phyloP scores from a whole-genome alignment of 2,329 filamentous ascomycete species.

The Colletotrichum phormii region DNA sequence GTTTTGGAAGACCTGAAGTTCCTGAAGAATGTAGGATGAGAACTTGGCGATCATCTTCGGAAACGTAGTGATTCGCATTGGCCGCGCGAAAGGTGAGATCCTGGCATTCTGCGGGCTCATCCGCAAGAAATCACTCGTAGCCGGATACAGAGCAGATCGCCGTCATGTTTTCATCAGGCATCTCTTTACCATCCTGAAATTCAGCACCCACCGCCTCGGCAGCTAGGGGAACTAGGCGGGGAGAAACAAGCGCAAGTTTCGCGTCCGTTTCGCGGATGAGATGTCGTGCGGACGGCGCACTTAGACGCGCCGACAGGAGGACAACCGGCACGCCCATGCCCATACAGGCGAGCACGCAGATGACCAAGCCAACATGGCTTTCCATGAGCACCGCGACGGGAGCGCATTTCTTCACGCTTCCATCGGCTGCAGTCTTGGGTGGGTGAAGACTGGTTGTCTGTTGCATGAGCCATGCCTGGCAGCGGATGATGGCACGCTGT shows the following conservation, averaged over 20 bases:
- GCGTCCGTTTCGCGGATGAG: slow-evolving; percentile 26
- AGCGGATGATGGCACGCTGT: slow-evolving; percentile 37
- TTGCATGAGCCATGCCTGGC: slow-evolving; percentile 38
- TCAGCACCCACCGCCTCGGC: no score
- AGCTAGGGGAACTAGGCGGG: no score
- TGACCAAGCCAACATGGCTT: slow-evolving; percentile 44
- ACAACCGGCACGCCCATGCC: slow-evolving; percentile 41
- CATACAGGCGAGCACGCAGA: slow-evolving; percentile 42
- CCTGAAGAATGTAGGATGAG: slow-evolving; percentile 48
- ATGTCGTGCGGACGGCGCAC: slow-evolving; percentile 33
- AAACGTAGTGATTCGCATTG: no score
- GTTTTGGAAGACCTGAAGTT: slow-evolving; percentile 50
- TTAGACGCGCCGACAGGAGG: slow-evolving; percentile 38
- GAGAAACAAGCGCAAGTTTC: no score
- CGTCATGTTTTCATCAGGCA: no score
- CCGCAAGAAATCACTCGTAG: background rate
- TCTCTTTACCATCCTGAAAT: no score
- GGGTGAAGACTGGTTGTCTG: slow-evolving; percentile 19
- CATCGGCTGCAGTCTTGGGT: slow-evolving; percentile 1
- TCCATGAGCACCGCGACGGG: slow-evolving; percentile 45
- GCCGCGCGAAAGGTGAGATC: slow-evolving; percentile 36
- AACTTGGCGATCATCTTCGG: no score
- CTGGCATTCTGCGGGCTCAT: slow-evolving; percentile 39
- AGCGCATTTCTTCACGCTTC: slow-evolving; percentile 23
- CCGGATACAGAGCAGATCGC: no score